Conservation (phyloP, 163 green algal genomes). For the Scenedesmus sp. region DNA sequence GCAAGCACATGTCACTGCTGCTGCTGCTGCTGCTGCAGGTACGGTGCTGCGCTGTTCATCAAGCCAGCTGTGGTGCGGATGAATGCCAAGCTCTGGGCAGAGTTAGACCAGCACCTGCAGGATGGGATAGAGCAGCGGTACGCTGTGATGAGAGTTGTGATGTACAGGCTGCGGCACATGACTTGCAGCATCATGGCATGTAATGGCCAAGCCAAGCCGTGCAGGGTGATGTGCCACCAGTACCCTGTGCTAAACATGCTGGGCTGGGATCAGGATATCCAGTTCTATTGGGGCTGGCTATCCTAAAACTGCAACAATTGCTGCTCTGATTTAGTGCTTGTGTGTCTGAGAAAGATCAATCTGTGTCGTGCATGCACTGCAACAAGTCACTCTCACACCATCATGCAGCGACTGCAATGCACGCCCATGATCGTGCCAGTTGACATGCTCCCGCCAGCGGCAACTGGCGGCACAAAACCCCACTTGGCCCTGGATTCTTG, state of each 20-base stretch:
- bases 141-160: not conserved
- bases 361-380: too few species aligned
- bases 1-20: not conserved
- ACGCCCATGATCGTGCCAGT: too few species aligned
- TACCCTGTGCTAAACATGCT: not conserved
- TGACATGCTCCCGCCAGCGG: too few species aligned
- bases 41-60: constrained; percentile 46
- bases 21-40: not conserved
- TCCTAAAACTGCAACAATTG: too few species aligned
- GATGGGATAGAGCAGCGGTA: not conserved
- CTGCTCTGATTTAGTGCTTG: too few species aligned
- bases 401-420: too few species aligned
- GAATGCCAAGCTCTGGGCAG: constrained; percentile 17
- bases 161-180: not conserved
- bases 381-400: too few species aligned
- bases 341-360: too few species aligned
- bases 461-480: too few species aligned
- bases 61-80: not conserved
- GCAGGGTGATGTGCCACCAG: not conserved
- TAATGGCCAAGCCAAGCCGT: not conserved
- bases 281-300: too few species aligned
- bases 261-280: too few species aligned
- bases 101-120: constrained; percentile 24
- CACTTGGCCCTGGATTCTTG: too few species aligned
- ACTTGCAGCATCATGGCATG: not conserved